Evolutionary conservation across 257 asterid genomes (phyloP), one percentile per base, ranked within the genome.

Genomic region (Solanum medicagineum): DNA sequence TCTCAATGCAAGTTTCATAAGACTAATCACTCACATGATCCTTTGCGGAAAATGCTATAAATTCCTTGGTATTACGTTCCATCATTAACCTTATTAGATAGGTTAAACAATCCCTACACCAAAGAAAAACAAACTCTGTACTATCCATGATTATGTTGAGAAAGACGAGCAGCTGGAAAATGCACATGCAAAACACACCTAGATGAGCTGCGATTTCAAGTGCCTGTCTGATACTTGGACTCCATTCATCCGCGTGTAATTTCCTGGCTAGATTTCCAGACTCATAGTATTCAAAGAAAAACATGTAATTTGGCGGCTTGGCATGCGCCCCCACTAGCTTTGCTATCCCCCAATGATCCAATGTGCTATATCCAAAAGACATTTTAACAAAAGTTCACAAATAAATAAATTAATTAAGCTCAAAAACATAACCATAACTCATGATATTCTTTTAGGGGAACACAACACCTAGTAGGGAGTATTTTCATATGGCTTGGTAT

Each of bases 311-410:
- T 16, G 99, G 99, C 16, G 98, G 98, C 87, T 86, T 92, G 49
- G 98, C 97, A 86, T 96, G 98, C 6, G 96, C 99, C 8, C 98
- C 99, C 68, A 94, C 87, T 86, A 95, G 92, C 92, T 93, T 94
- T 32, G 93, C 85, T 74, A 95, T 87, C 80, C 98, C 97, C 24
- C 94, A 94, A 86, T 95, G 98, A 91, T 96, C 95, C 93, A 94
- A 86, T 90, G 91, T 91, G 96, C 98, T 96, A 68, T 47, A 49
- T 26, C 88, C 89, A 89, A 87, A 49, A 85, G 73, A 86, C 90
- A 88, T 63, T 81, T 75, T 55, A 42, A 40, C 13, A 69, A 53
- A 32, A 75, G 22, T 20, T 88, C 62, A 86, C 49, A 69, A 15
- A 44, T 47, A 75, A 68, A 59, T 36, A 26, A 24, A 60, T 45